Conservation (phyloP, 225 moss, liverwort and hornwort genomes). For the Physcomitrium patens region DNA sequence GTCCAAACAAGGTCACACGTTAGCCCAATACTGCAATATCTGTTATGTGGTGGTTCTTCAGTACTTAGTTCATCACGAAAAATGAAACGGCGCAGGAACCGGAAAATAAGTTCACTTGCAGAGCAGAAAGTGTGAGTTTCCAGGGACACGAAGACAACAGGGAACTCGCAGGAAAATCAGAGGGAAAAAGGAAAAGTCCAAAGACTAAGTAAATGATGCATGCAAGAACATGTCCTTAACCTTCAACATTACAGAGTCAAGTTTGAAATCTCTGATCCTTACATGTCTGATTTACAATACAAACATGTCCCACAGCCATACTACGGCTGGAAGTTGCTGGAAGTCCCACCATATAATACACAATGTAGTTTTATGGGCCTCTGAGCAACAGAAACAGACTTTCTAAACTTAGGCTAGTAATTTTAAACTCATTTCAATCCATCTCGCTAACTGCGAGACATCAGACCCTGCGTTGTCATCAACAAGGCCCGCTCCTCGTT, state of each 20-base stretch:
- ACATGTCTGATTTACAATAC: constrained; percentile 11
- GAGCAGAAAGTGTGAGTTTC: too few species aligned
- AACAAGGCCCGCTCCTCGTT: background rate
- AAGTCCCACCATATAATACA: constrained; percentile 17
- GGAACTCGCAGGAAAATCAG: too few species aligned
- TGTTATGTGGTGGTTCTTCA: too few species aligned
- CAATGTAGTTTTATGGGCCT: constrained; percentile 3
- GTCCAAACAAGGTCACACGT: too few species aligned
- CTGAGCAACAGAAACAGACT: constrained; percentile 24
- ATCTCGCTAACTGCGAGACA: constrained; percentile 12
- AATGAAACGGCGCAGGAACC: too few species aligned
- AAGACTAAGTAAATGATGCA: background rate
- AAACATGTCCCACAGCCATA: constrained; percentile 15
- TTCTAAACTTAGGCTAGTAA: constrained; percentile 29
- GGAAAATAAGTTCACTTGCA: too few species aligned
- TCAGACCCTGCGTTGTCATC: constrained; percentile 7
- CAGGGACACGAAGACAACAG: too few species aligned
- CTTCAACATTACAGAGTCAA: background rate
- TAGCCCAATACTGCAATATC: too few species aligned
- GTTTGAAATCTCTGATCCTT: background rate
- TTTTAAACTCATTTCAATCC: constrained; percentile 32
- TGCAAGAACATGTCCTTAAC: background rate
- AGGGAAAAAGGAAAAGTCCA: background rate
- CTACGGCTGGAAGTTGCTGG: background rate
- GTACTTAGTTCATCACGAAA: too few species aligned